Percentiles rank a stretch among this genome's conserved stretches.
Evolutionary conservation across 2,329 filamentous ascomycete genomes (phyloP).

Genomic region (Sarocladiaceae sp.): DNA sequence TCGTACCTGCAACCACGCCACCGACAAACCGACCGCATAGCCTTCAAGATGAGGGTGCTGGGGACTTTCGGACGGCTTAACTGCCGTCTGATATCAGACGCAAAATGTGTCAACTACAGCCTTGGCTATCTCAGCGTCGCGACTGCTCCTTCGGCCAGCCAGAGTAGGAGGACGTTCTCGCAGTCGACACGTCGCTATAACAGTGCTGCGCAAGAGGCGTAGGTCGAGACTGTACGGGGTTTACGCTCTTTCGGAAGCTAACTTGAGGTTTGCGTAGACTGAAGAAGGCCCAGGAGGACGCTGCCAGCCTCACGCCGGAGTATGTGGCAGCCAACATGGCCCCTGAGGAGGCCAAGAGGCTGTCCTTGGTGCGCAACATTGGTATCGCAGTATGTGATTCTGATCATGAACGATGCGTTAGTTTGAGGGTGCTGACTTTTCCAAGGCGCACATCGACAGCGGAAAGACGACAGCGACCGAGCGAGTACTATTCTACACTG

Average conservation of each 20-base stretch:
- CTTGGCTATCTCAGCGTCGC: conserved; percentile 22
- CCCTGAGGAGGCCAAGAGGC: conserved; percentile 67
- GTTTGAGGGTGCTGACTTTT: conserved; percentile 17
- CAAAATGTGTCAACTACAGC: conserved; percentile 16
- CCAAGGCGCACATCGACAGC: conserved; percentile 90
- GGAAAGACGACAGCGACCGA: conserved; percentile 97
- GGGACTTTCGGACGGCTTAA: conserved; percentile 34
- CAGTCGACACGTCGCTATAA: conserved; percentile 22
- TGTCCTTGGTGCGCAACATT: conserved; percentile 87
- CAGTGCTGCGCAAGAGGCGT: conserved; percentile 37
- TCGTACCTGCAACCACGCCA: neutral
- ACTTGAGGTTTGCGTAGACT: conserved; percentile 23
- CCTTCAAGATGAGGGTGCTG: conserved; percentile 31
- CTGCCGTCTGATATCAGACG: conserved; percentile 28
- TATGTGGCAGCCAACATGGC: conserved; percentile 72
- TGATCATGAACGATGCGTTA: neutral
- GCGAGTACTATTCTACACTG: conserved; percentile 96
- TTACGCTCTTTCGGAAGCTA: too few relatives aligned
- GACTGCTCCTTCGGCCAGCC: conserved; percentile 16
- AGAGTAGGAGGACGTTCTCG: conserved; percentile 26
- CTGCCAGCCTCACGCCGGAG: conserved; percentile 46
- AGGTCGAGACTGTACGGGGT: too few relatives aligned
- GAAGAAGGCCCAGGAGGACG: conserved; percentile 48
- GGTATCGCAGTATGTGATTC: conserved; percentile 74
- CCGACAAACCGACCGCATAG: neutral